Evolutionary conservation across 2,329 filamentous ascomycete species (phyloP), one percentile per base, ranked within the genome.

Genomic region (Penicillium sp.): DNA sequence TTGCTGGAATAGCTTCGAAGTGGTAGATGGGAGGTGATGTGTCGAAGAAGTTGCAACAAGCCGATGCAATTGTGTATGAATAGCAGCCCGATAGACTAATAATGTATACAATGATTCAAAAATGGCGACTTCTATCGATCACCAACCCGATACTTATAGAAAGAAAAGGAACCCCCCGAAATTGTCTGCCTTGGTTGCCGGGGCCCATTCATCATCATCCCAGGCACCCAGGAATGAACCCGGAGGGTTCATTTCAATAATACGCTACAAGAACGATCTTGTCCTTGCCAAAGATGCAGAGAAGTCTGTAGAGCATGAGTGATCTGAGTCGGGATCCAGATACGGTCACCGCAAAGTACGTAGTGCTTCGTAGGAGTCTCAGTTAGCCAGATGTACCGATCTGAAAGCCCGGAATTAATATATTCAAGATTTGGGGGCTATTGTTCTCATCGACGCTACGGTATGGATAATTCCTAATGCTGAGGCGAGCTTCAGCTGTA

Each of bases 291-390:
- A 49, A 55, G 19, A 30, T 35, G 12, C 16, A 41, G 46, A 58
- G 60, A 53, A 50, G 41, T 56, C 40, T 52, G 58, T 57, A 53
- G 51, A 58, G 58, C 40, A 58, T 61, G 50, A 53, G 55, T 47
- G 50, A 50, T 53, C 57, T 60, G 59, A 63, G 55, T 61, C 56
- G 57, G 51, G 55, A 40, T 46, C 44, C n/a, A 16, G 11, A 28
- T 43, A 8, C 19, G 17, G 26, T 35, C 35, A 19, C 30, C 36
- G 33, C 12, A 26, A 26, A 33, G 50, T 48, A 33, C 31, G 7
- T 35, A 35, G 11, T 31, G 5, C 11, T 12, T 14, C 12, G 11
- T 31, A 5, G 31, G 14, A 16, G 5, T 53, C 37, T 53, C 30
- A 30, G 19, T 31, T 17, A 19, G 28, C 25, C n/a, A 6, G 31